Evolutionary conservation across 345 rosid species (phyloP), one percentile per base, ranked within the genome.

Genomic region (Viola odorata): DNA sequence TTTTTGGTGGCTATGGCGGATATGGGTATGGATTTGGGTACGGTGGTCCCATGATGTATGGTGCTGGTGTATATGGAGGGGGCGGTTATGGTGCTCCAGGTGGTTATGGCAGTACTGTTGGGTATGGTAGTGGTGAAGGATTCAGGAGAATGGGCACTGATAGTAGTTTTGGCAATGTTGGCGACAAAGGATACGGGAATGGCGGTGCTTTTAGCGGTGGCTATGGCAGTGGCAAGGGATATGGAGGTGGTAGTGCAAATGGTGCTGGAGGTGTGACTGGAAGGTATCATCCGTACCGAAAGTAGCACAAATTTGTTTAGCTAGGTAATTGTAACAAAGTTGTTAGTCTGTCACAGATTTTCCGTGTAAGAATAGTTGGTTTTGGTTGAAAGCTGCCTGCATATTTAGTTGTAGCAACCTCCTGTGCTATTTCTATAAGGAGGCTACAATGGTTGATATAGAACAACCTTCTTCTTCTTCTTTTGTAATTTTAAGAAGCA

Each of bases 1-100:
- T 65, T 54, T 80, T 57, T 44, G 68, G 76, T 45, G 82, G 80
- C 47, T 84, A 80, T 14, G 82, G 83, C 66, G 81, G 69, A 58
- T 80, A 78, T 63, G 81, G 82, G 45, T 77, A 73, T 71, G 81
- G 78, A 41, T 75, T 62, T 64, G 82, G 87, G 17, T 75, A 55
- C 41, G 80, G 75, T 58, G 73, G 77, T 49, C 70, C 73, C 12
- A 73, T 77, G 71, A 72, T 62, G 76, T 66, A 61, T 66, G 68
- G 60, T 9, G 64, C 59, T 45, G 77, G 79, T 52, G 66, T 56
- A 39, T 72, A 72, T 38, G 71, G 71, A 61, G 70, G 70, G 17
- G 47, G 39, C 17, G 60, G 63, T 8, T 66, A 61, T 32, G 63
- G 50, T 50, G n/a, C 40, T 23, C 54, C 62, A 8, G 16, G 51